Conservation (phyloP, 257 asterid genomes). For the Nicotiana noctiflora region DNA sequence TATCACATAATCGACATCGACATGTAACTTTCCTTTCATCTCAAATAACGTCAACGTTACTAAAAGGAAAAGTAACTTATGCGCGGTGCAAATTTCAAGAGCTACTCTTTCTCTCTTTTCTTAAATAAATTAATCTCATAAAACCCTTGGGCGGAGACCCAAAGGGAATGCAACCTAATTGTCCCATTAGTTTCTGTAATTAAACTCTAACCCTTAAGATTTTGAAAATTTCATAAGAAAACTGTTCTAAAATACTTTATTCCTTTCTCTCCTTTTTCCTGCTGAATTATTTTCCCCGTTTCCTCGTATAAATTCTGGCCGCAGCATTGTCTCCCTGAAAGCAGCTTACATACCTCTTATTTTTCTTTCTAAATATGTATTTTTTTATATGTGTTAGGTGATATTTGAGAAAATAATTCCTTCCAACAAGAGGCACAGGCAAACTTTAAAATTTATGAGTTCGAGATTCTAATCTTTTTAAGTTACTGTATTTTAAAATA, state of each 20-base stretch:
- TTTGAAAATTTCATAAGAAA: not conserved
- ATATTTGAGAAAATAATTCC: not conserved
- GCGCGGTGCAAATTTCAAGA: constrained; percentile 35
- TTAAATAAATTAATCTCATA: not conserved
- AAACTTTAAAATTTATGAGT: too few species aligned
- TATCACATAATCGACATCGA: not conserved
- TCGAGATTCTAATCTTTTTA: too few species aligned
- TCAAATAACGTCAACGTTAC: constrained; percentile 1
- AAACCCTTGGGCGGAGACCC: too few species aligned
- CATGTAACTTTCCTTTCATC: not conserved
- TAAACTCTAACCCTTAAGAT: not conserved
- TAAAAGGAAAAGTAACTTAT: constrained; percentile 5
- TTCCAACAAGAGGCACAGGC: rapidly evolving
- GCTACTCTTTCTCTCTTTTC: not conserved
- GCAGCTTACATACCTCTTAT: not conserved
- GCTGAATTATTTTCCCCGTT: not conserved
- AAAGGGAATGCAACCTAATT: not conserved
- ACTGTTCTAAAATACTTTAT: not conserved
- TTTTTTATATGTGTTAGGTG: not conserved
- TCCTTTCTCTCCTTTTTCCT: not conserved
- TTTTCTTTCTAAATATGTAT: not conserved
- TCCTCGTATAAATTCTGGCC: not conserved
- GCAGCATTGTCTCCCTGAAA: not conserved
- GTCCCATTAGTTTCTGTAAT: not conserved
- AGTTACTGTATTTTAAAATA: too few species aligned